Percentiles rank a stretch among this genome's conserved stretches.
These are phyloP conservation scores for Macroventuria anomochaeta DNA, from an alignment of 2,329 filamentous ascomycete species.

Conservation along the genomic window DNA sequence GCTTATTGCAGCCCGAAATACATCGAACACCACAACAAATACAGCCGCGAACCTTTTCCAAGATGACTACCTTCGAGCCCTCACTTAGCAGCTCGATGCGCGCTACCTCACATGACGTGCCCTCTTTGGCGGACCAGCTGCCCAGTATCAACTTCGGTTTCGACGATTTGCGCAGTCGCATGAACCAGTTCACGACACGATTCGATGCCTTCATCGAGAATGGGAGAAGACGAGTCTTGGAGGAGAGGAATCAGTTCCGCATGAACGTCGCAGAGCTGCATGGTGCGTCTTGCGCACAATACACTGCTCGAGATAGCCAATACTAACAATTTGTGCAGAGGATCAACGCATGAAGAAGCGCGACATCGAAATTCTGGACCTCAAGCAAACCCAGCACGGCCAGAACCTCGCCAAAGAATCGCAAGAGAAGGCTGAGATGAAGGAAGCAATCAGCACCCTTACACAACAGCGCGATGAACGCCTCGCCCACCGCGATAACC, in stretches of 20 bases:
- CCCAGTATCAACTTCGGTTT: constrained; percentile 95
- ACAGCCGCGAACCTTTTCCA: constrained; percentile 44
- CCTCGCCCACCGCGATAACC: constrained; percentile 60
- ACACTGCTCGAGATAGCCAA: background rate
- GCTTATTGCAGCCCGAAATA: background rate
- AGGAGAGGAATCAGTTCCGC: constrained; percentile 93
- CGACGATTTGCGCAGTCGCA: constrained; percentile 91
- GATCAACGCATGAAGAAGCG: constrained; percentile 88
- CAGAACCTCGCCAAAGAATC: constrained; percentile 78
- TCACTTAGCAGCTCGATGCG: constrained; percentile 71
- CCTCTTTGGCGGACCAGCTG: constrained; percentile 77
- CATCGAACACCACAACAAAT: background rate
- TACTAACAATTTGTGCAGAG: constrained; percentile 62
- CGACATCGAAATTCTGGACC: constrained; percentile 81
- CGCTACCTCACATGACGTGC: constrained; percentile 63
- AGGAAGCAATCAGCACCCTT: constrained; percentile 64
- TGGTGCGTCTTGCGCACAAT: constrained; percentile 61
- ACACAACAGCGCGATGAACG: constrained; percentile 63
- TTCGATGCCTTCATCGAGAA: constrained; percentile 96
- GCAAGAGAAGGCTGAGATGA: constrained; percentile 72
- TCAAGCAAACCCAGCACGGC: constrained; percentile 73
- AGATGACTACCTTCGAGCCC: constrained; percentile 70
- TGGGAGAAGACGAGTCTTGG: constrained; percentile 84
- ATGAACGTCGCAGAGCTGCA: constrained; percentile 89
- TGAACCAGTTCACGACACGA: constrained; percentile 86